Percentiles rank a stretch among this genome's conserved stretches.
Evolutionary conservation across 2,329 filamentous ascomycete genomes (phyloP).

Genomic region (Colletotrichum spaethianum): DNA sequence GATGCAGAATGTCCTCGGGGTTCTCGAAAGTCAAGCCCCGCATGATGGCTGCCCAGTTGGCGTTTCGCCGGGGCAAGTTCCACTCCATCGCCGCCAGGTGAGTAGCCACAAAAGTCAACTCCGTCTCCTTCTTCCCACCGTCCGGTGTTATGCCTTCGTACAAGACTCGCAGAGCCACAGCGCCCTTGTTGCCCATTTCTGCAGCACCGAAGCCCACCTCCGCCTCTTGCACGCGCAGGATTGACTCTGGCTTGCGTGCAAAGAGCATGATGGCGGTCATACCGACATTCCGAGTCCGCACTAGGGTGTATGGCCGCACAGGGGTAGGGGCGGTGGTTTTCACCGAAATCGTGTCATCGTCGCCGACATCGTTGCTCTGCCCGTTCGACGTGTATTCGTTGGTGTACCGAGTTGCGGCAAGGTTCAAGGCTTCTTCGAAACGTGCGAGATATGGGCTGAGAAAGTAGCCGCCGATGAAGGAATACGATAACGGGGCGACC

Average conservation of each 20-base stretch:
- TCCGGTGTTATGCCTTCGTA: constrained; percentile 59
- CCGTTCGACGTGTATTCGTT: constrained; percentile 44
- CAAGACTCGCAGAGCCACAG: constrained; percentile 82
- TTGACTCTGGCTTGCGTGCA: constrained; percentile 72
- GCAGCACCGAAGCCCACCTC: constrained; percentile 87
- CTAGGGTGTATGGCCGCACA: constrained; percentile 73
- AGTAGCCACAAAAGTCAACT: constrained; percentile 88
- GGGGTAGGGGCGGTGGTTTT: constrained; percentile 40
- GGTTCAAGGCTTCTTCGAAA: constrained; percentile 79
- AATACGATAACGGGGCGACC: constrained; percentile 85
- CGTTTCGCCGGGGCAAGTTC: constrained; percentile 81
- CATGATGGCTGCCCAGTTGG: constrained; percentile 90
- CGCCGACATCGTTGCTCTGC: constrained; percentile 38
- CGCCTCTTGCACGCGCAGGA: constrained; percentile 80
- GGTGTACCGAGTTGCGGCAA: constrained; percentile 68
- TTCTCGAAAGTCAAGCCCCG: constrained; percentile 82
- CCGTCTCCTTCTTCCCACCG: constrained; percentile 59
- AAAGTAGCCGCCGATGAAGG: constrained; percentile 88
- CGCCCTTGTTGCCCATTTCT: constrained; percentile 97
- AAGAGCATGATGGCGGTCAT: constrained; percentile 94
- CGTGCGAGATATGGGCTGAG: constrained; percentile 82
- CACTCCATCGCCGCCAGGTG: constrained; percentile 92
- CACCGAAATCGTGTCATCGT: constrained; percentile 41
- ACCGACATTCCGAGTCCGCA: constrained; percentile 82
- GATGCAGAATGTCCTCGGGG: constrained; percentile 57